A percentile compares a stretch with the other conserved stretches of the same genome.
Conservation (phyloP, 1,284 basidiomycete genomes). For the Schizopora paradoxa region DNA sequence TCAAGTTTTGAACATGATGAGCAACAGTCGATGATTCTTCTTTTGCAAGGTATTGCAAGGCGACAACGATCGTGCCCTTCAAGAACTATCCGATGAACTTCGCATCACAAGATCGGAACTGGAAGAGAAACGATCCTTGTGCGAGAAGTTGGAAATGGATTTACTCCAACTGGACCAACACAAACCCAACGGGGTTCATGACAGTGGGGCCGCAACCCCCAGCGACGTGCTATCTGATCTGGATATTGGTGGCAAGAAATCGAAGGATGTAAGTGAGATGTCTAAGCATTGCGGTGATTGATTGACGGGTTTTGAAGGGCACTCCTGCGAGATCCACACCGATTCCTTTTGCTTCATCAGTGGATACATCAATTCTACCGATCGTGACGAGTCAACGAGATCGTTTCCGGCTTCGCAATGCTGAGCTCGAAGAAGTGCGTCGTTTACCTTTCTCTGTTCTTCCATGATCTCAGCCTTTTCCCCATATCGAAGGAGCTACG, state of each 20-base stretch:
- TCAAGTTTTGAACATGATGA: neutral
- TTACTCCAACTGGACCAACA: constrained; percentile 73
- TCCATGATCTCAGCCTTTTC: neutral
- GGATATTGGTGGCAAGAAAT: constrained; percentile 58
- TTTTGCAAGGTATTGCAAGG: constrained; percentile 67
- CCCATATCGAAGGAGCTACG: constrained; percentile 74
- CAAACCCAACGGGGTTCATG: constrained; percentile 33
- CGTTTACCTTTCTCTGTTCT: constrained; percentile 3
- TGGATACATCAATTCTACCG: constrained; percentile 87
- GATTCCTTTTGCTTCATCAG: constrained; percentile 65
- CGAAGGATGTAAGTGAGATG: constrained; percentile 28
- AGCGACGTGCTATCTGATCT: constrained; percentile 63
- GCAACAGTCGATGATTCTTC: constrained; percentile 7
- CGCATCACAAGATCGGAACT: constrained; percentile 60
- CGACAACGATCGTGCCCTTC: constrained; percentile 70
- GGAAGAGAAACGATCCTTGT: constrained; percentile 71
- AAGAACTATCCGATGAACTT: constrained; percentile 55
- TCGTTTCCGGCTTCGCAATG: constrained; percentile 91
- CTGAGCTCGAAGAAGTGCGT: constrained; percentile 88
- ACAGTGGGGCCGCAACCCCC: constrained; percentile 22
- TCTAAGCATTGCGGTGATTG: neutral
- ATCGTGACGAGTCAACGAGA: constrained; percentile 97
- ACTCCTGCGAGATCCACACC: constrained; percentile 47
- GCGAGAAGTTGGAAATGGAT: constrained; percentile 90
- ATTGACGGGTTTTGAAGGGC: constrained; percentile 30